Percentiles rank a stretch among this genome's conserved stretches.
phyloP scores from a whole-genome alignment of 2,329 filamentous ascomycete species.

The Rosellinia necatrix region DNA sequence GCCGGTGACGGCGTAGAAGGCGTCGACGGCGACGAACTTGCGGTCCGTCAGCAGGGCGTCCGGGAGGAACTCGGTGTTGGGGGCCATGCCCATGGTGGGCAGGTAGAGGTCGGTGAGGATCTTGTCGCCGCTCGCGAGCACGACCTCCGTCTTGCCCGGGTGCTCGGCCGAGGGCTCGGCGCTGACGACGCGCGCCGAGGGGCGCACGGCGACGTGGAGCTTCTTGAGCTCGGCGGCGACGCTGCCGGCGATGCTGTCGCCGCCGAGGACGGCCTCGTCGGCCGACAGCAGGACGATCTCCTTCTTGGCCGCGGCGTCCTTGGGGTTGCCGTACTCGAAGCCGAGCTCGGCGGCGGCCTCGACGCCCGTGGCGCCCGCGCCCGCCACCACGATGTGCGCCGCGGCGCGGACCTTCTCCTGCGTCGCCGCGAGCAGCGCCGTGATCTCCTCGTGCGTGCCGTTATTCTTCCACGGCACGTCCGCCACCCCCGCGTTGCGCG shows the following conservation, averaged over 20 bases:
- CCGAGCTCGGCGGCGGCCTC: constrained; percentile 61
- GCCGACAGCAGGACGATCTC: constrained; percentile 54
- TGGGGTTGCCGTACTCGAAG: constrained; percentile 52
- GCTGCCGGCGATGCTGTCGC: constrained; percentile 49
- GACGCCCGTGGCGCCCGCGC: constrained; percentile 60
- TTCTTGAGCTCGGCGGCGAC: constrained; percentile 55
- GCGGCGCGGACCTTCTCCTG: constrained; percentile 50
- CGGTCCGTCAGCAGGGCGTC: constrained; percentile 48
- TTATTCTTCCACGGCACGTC: constrained; percentile 57
- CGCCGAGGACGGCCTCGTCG: constrained; percentile 48
- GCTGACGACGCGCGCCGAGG: constrained; percentile 47
- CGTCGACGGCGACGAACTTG: constrained; percentile 55
- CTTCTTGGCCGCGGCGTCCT: constrained; percentile 49
- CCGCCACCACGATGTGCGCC: constrained; percentile 59
- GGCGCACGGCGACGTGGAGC: constrained; percentile 56
- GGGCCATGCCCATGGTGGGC: constrained; percentile 57
- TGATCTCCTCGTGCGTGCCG: constrained; percentile 51
- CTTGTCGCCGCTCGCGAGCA: constrained; percentile 51
- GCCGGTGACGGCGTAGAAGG: constrained; percentile 54
- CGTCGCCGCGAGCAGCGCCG: constrained; percentile 47
- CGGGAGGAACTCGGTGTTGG: constrained; percentile 60
- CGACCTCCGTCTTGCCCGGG: constrained; percentile 56
- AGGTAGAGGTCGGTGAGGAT: constrained; percentile 61
- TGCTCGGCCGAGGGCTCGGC: constrained; percentile 42
- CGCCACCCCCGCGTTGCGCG: constrained; percentile 46